Base-by-base conservation (phyloP, 2,329 filamentous ascomycete species). In the Xylariales sp. region DNA sequence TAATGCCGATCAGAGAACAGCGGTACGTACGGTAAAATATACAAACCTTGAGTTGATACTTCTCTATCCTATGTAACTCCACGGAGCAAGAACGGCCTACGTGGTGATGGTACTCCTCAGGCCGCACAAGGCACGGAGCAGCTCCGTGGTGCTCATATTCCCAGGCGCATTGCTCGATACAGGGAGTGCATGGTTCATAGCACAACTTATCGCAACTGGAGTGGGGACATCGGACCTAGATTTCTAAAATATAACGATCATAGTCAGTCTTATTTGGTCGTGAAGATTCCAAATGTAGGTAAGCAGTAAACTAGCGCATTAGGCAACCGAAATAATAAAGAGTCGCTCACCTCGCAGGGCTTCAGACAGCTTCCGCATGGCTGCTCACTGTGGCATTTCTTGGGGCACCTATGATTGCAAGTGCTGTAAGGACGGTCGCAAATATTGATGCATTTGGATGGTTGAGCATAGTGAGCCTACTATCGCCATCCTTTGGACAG, bases 341-440 rank as follows among this genome's bases (percentile, higher is more conserved):
- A 13, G 29, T n/a, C 14, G 15, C 29, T 31, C 18, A 31, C 29
- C 29, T 31, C 29, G 29, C 29, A 31, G 8, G 13, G 3, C 29
- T 31, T 31, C 10, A 16, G 12, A 16, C 29, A 31, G 10, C 29
- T 17, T 31, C 29, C 29, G 15, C 29, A 31, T 11, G 29, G 12
- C 29, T 31, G 12, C 15, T 16, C 29, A 17, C 12, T 31, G 29
- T 31, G 29, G 15, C 29, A 31, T 17, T 13, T n/a, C 29, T 31
- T 31, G 15, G 29, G 15, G 14, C 29, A 31, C 18, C 29, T 14
- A 31, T 31, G 29, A 31, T 31, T 31, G 29, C 29, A 31, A 17
- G 18, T 16, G 5, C 29, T 16, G 12, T 31, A 5, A 31, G 29
- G 29, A 31, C 15, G 29, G 4, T 31, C 29, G 4, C 29, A 31